Evolutionary conservation across 805 yeast genomes (phyloP), one percentile per base, ranked within the genome.

Genomic region (Wickerhamomyces bovis): DNA sequence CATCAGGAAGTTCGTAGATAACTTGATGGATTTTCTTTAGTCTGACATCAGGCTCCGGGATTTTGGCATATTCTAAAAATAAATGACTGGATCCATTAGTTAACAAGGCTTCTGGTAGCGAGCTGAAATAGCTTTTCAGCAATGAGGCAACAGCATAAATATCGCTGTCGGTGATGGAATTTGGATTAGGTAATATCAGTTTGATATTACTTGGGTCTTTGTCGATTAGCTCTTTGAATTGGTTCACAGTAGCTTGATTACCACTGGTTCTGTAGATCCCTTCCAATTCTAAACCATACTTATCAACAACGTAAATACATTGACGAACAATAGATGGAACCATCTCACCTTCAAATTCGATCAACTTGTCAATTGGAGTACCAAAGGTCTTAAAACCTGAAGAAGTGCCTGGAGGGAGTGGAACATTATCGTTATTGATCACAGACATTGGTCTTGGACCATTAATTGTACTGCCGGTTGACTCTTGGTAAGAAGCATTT

Each of bases 181-280:
- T 70, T 1, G 85, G 78, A 50, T 77, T 73, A 11, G 75, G 74
- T 41, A 83, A 70, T 26, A 83, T 72, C 58, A 77, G 57, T 22
- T 78, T 62, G 38, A 77, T 65, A 53, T 85, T 81, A 4, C 85
- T 75, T 42, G 95, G 92, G 60, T 90, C 89, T 42, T 69, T 67
- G 62, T 86, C 90, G 43, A 92, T 85, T 42, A 81, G 72, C 19
- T 79, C 83, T 54, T 77, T 80, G 51, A 92, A 69, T 50, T 81
- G 85, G 54, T 83, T 84, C 12, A 94, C 83, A 38, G 85, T 83
- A 8, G 81, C 65, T 38, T 77, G 79, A 63, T 85, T 87, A 0
- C 97, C 97, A 44, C 86, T 81, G 30, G 88, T 81, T 47, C 97
- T 74, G 64, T 94, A 94, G 31, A 94, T 83, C 0, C 98, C 98